Base-by-base conservation (phyloP, 805 yeast genomes). In the Hanseniaspora hatyaiensis region DNA sequence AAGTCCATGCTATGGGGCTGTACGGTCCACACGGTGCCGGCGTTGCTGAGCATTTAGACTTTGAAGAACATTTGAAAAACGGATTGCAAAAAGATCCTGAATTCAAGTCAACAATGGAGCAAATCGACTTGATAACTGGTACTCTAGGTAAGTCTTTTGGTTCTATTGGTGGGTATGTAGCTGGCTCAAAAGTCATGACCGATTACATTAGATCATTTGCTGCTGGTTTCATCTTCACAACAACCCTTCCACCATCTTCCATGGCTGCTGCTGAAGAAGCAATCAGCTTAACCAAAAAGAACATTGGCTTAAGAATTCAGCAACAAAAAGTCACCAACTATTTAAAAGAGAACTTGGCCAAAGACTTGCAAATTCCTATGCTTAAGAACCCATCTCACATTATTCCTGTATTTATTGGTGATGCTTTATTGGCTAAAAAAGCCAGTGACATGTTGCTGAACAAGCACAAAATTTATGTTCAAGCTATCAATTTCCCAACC, bases 1-100 rank as follows among this genome's bases (percentile, higher is more conserved):
- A 92, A 66, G 99, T 92, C 32, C 99, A 92, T 61, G 97, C 98
- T 30, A 97, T 92, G 40, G 99, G 99, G 49, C 75, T 92, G 80
- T 92, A 92, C 62, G 99, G 99, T 58, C 97, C 99, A 51, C 95
- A 84, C 59, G 99, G 99, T 61, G 98, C 96, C 29, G 99, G 99
- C 68, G 97, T 92, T 48, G 96, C 97, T 40, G 99, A 92, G 66
- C 98, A 92, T 64, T 71, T 82, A 58, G 85, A 92, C 66, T 92
- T 87, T 57, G 84, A 84, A 40, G 78, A 79, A 48, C 94, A 89
- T 62, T 75, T 84, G 59, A 62, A 69, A 50, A 64, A 78, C 13
- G 92, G 92, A 54, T 28, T 38, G 18, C 16, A 24, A 15, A 74
- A 77, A 54, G 65, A 66, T 40, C 57, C 55, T 38, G 52, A 47